These are phyloP conservation scores for Penicillium cinerascens DNA, from an alignment of 495 filamentous ascomycete species.

Conservation along the genomic window DNA sequence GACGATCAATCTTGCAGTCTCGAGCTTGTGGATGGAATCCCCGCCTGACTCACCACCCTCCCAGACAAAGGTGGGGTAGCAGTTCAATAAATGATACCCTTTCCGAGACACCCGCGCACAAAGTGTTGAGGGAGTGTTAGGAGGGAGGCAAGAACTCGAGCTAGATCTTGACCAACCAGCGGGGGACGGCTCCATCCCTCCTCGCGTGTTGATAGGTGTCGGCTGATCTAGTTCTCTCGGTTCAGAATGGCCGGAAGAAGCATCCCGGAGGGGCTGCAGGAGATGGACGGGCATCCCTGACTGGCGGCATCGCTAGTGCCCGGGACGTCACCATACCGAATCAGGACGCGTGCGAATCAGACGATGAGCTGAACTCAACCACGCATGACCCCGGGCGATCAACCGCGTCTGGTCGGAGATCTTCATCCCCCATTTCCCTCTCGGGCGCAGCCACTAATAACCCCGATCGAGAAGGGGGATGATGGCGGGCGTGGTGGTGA, in stretches of 20 bases:
- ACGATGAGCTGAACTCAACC: constrained; percentile 10
- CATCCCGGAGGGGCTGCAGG: constrained; percentile 8
- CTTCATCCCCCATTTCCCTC: constrained; percentile 4
- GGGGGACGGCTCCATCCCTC: constrained; percentile 8
- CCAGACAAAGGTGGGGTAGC: neutral
- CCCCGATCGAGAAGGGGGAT: constrained; percentile 7
- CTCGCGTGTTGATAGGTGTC: constrained; percentile 24
- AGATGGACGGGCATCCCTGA: neutral
- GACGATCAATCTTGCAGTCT: neutral
- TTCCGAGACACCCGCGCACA: constrained; percentile 17
- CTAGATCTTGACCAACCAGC: constrained; percentile 18
- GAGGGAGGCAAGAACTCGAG: constrained; percentile 2
- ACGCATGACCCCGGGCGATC: constrained; percentile 26
- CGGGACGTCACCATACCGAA: constrained; percentile 6
- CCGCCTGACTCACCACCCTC: constrained; percentile 3
- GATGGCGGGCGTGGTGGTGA: neutral
- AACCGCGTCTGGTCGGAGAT: constrained; percentile 20
- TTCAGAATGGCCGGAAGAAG: neutral
- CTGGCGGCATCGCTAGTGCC: constrained; percentile 6
- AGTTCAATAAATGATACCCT: constrained; percentile 1
- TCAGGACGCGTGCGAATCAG: constrained; percentile 24
- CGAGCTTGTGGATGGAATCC: neutral
- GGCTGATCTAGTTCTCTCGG: constrained; percentile 16
- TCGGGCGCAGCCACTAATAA: constrained; percentile 6
- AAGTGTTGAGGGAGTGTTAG: neutral